Percentiles rank a stretch among this genome's conserved stretches.
Evolutionary conservation across 768 basidiomycete genomes (phyloP).

Genomic region (Suillus lakei): DNA sequence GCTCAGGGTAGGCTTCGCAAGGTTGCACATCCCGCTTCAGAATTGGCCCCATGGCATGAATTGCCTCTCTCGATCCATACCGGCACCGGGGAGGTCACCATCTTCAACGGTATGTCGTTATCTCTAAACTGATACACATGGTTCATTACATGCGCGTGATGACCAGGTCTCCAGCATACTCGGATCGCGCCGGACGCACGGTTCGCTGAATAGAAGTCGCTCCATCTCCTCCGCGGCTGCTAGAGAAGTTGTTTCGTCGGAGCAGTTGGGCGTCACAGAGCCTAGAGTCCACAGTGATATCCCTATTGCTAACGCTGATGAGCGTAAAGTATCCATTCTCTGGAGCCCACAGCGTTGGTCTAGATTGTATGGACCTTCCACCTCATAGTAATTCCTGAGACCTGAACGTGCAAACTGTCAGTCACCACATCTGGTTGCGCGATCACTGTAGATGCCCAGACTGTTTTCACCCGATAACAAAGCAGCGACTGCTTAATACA

Average conservation of each 20-base stretch:
- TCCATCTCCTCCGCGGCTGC: constrained; percentile 4
- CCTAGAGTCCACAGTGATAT: constrained; percentile 35
- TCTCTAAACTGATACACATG: background rate
- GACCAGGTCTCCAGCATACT: background rate
- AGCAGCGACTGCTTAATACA: constrained; percentile 88
- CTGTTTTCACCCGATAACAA: constrained; percentile 88
- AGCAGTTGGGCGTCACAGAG: constrained; percentile 31
- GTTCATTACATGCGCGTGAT: background rate
- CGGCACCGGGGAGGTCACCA: background rate
- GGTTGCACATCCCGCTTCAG: background rate
- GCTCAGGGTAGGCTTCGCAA: background rate
- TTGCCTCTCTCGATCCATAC: background rate
- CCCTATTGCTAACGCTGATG: constrained; percentile 60
- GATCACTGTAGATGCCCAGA: constrained; percentile 91
- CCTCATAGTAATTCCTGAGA: background rate
- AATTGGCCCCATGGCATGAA: background rate
- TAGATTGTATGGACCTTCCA: constrained; percentile 62
- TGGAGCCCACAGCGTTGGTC: constrained; percentile 79
- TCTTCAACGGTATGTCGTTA: background rate
- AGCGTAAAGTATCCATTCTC: constrained; percentile 64
- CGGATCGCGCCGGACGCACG: background rate
- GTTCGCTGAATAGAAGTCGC: background rate
- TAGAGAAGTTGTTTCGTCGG: constrained; percentile 24
- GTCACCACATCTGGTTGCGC: constrained; percentile 89
- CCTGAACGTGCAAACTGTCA: constrained; percentile 33